Evolutionary conservation across 805 yeast genomes (phyloP), one percentile per base, ranked within the genome.

Genomic region (Vanderwaltozyma verrucispora): DNA sequence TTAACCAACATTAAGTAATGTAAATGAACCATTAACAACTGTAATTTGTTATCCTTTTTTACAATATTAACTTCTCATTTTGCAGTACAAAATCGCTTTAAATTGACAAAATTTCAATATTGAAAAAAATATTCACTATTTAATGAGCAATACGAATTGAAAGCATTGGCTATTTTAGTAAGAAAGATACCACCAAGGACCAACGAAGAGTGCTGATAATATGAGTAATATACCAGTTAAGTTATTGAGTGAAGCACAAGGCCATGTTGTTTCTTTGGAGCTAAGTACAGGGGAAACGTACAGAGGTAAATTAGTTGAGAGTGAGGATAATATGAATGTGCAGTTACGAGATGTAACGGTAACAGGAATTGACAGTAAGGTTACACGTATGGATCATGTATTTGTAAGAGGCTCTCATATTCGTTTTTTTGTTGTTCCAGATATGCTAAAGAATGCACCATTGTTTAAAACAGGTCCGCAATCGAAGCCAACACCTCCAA

Each of bases 251-350:
- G 98, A 88, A 61, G 83, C 95, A 8, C 82, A 75, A 67, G 96
- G 96, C 33, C 97, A 89, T 54, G 65, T 77, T 3, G 77, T 89
- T 8, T 75, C 94, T 1, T 57, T 89, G 14, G 98, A 89, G 57
- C 72, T 89, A 36, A 73, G 74, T 19, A 77, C 87, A 1, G 97
- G 97, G 2, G 88, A 82, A 45, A 74, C 82, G 0, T 89, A 89
- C 54, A 69, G 94, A 27, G 98, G 98, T 2, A 86, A 81, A 54
- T 69, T 89, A 32, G 56, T 80, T 3, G 95, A 82, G 52, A 79
- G 80, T 59, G 96, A 89, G 62, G 97, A 89, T 51, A 88, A 81
- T 59, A 92, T 89, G 97, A 89, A 89, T 56, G 75, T 89, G 19
- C 94, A 88, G 43, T 60, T 89, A 35, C 67, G 74, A 45, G 95